These are phyloP conservation scores for Pholiota microspora DNA, from an alignment of 768 basidiomycete species.

Conservation along the genomic window DNA sequence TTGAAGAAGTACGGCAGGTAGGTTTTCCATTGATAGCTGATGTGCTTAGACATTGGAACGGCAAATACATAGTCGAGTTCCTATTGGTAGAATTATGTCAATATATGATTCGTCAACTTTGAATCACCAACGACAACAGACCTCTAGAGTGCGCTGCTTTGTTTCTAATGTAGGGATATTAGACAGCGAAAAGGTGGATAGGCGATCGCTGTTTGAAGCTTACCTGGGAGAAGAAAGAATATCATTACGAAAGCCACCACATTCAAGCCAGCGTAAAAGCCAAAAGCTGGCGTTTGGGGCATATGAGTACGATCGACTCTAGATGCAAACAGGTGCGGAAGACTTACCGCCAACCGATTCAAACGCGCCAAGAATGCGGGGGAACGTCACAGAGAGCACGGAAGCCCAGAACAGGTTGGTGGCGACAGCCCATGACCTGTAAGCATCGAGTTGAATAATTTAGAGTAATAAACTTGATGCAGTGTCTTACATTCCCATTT, in stretches of 20 bases:
- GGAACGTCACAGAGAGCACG: slow-evolving; percentile 56
- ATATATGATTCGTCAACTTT: not conserved
- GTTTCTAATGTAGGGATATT: slow-evolving; percentile 30
- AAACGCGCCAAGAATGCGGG: slow-evolving; percentile 48
- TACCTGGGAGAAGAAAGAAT: slow-evolving; percentile 48
- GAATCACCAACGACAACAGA: not conserved
- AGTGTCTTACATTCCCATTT: slow-evolving; percentile 54
- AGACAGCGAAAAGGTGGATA: not conserved
- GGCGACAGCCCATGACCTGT: slow-evolving; percentile 54
- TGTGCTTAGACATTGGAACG: slow-evolving; percentile 42
- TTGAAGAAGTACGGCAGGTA: slow-evolving; percentile 46
- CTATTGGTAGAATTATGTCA: slow-evolving; percentile 2
- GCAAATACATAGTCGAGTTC: slow-evolving; percentile 45
- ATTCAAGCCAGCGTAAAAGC: slow-evolving; percentile 51
- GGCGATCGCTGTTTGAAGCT: slow-evolving; percentile 1
- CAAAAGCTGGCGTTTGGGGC: slow-evolving; percentile 35
- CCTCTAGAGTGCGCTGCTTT: slow-evolving; percentile 46
- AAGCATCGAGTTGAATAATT: slow-evolving; percentile 22
- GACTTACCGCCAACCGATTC: slow-evolving; percentile 36
- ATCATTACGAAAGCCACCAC: slow-evolving; percentile 50
- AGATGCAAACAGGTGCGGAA: slow-evolving; percentile 36
- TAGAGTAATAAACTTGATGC: slow-evolving; percentile 28
- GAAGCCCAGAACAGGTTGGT: slow-evolving; percentile 53
- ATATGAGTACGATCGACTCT: slow-evolving; percentile 17
- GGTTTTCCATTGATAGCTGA: slow-evolving; percentile 35